phyloP scores from a whole-genome alignment of 2,329 filamentous ascomycete genomes.

The Hypocreales sp. region DNA sequence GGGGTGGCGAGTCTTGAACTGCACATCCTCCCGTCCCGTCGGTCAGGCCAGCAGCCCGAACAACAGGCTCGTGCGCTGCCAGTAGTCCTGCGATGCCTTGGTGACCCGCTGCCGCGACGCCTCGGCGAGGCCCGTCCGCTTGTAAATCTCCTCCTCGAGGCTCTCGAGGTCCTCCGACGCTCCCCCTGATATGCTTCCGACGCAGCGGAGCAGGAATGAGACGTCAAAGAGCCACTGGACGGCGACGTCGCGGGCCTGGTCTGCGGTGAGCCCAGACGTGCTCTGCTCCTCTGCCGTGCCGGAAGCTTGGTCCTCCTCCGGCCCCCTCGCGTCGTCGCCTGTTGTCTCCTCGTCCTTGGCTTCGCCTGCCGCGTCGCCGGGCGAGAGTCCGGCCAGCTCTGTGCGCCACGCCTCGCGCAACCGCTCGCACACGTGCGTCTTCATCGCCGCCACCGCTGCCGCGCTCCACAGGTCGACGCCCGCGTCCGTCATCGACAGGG shows the following conservation, averaged over 20 bases:
- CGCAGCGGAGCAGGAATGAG: constrained; percentile 29
- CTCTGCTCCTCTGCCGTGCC: no score
- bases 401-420: constrained; percentile 34
- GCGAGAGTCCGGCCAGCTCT: constrained; percentile 18
- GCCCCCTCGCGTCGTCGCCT: constrained; percentile 1
- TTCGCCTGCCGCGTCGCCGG: constrained; percentile 3
- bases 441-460: constrained; percentile 47
- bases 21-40: no score
- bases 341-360: background rate
- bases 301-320: constrained; percentile 5
- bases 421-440: constrained; percentile 34
- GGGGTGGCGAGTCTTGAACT: no score
- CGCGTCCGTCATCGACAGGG: constrained; percentile 48
- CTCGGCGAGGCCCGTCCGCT: constrained; percentile 31
- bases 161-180: constrained; percentile 19
- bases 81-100: constrained; percentile 59
- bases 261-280: constrained; percentile 5
- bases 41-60: constrained; percentile 62
- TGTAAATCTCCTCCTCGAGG: constrained; percentile 29
- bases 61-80: constrained; percentile 65
- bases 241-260: constrained; percentile 28
- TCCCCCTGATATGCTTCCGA: constrained; percentile 16
- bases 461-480: constrained; percentile 75
- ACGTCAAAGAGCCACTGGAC: constrained; percentile 50
- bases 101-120: constrained; percentile 34